These are phyloP conservation scores for Coemansia sp. DNA, from an alignment of 371 early-diverging fungal species.

Conservation along the genomic window DNA sequence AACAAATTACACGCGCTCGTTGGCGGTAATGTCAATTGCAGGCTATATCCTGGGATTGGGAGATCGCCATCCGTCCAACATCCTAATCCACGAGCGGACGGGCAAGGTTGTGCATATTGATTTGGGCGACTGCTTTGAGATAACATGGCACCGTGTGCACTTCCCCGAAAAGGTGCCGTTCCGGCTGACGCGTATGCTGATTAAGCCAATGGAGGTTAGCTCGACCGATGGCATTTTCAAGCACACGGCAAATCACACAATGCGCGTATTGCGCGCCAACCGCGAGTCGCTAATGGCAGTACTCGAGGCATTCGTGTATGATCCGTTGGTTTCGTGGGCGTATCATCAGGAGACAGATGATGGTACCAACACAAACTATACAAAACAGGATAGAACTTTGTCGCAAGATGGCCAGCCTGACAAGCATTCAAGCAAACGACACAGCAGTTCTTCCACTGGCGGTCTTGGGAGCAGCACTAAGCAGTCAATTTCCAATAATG, in stretches of 20 bases:
- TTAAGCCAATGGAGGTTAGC: constrained; percentile 96
- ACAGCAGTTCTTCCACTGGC: not conserved
- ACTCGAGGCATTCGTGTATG: constrained; percentile 96
- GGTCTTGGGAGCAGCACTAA: constrained; percentile 21
- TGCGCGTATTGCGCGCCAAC: constrained; percentile 93
- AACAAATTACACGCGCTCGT: constrained; percentile 93
- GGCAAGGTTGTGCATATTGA: constrained; percentile 99
- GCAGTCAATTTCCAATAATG: not conserved
- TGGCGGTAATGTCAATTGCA: constrained; percentile 98
- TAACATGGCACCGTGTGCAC: constrained; percentile 94
- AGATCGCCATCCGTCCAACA: constrained; percentile 97
- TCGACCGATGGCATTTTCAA: constrained; percentile 96
- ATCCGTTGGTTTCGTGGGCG: constrained; percentile 96
- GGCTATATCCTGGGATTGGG: constrained; percentile 98
- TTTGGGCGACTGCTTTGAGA: constrained; percentile 98
- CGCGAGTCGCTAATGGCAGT: constrained; percentile 98
- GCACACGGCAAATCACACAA: constrained; percentile 92
- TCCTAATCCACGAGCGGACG: constrained; percentile 90
- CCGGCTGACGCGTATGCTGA: constrained; percentile 97
- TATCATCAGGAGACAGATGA: constrained; percentile 41
- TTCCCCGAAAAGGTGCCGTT: constrained; percentile 98
- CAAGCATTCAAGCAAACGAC: not conserved
- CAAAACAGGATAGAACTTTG: not conserved
- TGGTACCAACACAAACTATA: not conserved
- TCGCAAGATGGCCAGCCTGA: not conserved